Evolutionary conservation across 2,329 filamentous ascomycete genomes (phyloP).

Genomic region (Zasmidium cellare): DNA sequence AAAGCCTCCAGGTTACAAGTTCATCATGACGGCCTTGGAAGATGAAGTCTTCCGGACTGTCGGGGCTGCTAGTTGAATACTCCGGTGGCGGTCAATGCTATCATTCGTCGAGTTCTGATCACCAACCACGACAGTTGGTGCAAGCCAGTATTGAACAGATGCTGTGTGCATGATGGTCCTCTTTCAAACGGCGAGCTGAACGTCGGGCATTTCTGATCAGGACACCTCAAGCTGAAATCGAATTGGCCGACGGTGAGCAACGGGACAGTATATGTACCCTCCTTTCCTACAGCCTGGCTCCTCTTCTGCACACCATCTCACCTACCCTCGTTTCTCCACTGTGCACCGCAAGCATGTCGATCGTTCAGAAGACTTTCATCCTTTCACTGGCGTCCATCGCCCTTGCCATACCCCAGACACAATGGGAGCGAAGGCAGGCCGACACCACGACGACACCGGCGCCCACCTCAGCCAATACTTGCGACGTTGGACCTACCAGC

Average conservation of each 20-base stretch:
- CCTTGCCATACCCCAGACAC: conserved; percentile 6
- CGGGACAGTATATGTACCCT: conserved; percentile 9
- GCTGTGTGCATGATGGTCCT: conserved; percentile 5
- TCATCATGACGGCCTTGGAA: neutral
- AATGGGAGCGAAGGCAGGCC: neutral
- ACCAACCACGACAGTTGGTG: conserved; percentile 2
- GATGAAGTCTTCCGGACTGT: neutral
- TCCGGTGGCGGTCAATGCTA: neutral
- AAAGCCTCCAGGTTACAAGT: neutral
- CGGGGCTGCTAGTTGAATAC: neutral
- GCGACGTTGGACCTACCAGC: neutral
- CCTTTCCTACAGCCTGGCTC: neutral
- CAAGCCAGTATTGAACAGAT: conserved; percentile 4
- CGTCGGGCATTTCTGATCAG: neutral
- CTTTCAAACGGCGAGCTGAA: neutral
- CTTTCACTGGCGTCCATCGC: conserved; percentile 5
- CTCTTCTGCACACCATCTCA: neutral
- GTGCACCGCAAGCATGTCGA: conserved; percentile 4
- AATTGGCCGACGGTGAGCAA: neutral
- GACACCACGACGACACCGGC: neutral
- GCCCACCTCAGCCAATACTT: neutral
- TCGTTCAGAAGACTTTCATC: conserved; percentile 1
- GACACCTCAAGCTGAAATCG: neutral
- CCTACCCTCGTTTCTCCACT: conserved; percentile 6
- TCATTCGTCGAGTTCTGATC: conserved; percentile 13